Percentiles rank a stretch among this genome's conserved stretches.
phyloP scores from a whole-genome alignment of 2,329 filamentous ascomycete genomes.

The Ramularia endophylla region DNA sequence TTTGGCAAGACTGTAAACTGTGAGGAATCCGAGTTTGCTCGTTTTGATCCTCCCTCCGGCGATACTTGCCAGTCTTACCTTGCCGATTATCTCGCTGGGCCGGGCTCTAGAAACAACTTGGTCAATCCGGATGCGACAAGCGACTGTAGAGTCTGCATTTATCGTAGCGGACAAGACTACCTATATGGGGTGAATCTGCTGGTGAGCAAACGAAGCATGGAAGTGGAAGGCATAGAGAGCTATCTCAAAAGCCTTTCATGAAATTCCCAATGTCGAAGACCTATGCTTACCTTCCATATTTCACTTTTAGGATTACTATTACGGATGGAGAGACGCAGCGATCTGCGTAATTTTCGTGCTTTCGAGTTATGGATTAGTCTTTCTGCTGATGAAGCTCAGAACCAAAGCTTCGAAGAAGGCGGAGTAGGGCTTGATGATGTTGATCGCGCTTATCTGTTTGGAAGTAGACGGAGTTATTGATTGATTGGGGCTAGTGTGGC shows the following conservation, averaged over 20 bases:
- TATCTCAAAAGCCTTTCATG: no score
- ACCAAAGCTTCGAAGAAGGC: slow-evolving; percentile 39
- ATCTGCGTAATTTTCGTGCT: slow-evolving; percentile 52
- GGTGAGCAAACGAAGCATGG: no score
- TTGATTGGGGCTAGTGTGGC: no score
- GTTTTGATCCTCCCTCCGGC: slow-evolving; percentile 45
- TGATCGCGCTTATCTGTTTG: no score
- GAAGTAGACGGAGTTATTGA: no score
- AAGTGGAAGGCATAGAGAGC: no score
- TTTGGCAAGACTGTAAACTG: slow-evolving; percentile 39
- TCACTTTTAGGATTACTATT: slow-evolving; percentile 50
- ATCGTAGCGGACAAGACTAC: slow-evolving; percentile 53
- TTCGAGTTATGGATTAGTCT: slow-evolving; percentile 43
- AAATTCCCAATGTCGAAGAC: no score
- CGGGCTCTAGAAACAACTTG: slow-evolving; percentile 45
- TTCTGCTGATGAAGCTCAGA: slow-evolving; percentile 41
- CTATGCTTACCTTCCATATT: no score
- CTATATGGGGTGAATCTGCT: slow-evolving; percentile 53
- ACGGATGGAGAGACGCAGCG: slow-evolving; percentile 61
- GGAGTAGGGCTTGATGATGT: no score
- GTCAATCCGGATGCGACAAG: slow-evolving; percentile 54
- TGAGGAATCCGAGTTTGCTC: slow-evolving; percentile 32
- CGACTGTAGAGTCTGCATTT: slow-evolving; percentile 58
- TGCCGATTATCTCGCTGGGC: slow-evolving; percentile 43
- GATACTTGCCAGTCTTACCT: slow-evolving; percentile 44